Percentiles rank a stretch among this genome's conserved stretches.
phyloP scores from a whole-genome alignment of 139 green algal species.

The Eudorina sp. region DNA sequence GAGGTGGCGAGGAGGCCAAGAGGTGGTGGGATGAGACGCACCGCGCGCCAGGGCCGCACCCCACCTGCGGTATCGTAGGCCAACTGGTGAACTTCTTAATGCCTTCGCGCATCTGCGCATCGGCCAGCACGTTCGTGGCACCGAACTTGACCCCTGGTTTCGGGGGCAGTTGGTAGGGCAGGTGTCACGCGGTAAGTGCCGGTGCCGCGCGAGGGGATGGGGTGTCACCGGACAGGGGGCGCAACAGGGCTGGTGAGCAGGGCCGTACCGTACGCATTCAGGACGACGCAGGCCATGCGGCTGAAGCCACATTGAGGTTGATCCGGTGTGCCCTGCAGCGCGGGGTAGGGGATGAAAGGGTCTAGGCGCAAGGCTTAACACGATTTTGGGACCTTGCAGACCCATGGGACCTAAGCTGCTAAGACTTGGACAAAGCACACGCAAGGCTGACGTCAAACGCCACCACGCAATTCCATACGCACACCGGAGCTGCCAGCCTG shows the following conservation, averaged over 20 bases:
- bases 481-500: too few species aligned
- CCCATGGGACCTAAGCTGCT: too few species aligned
- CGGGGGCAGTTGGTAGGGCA: too few species aligned
- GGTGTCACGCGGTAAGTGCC: background rate
- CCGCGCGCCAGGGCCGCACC: background rate
- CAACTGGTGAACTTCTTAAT: constrained; percentile 95
- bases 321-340: constrained; percentile 74
- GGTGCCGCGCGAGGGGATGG: background rate
- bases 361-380: too few species aligned
- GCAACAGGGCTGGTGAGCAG: too few species aligned
- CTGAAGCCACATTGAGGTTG: constrained; percentile 94
- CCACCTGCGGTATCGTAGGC: constrained; percentile 95
- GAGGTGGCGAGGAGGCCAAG: too few species aligned
- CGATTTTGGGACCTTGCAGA: too few species aligned
- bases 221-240: too few species aligned
- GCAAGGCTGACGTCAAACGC: too few species aligned
- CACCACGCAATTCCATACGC: too few species aligned
- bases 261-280: constrained; percentile 87
- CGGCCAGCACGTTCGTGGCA: constrained; percentile 90
- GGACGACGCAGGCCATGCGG: constrained; percentile 89
- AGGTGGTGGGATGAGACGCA: background rate
- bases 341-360: too few species aligned
- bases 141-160: constrained; percentile 85
- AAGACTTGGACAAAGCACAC: too few species aligned
- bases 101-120: constrained; percentile 87